These are phyloP conservation scores for Tulasnella sp. DNA, from an alignment of 768 basidiomycete species.

Conservation along the genomic window DNA sequence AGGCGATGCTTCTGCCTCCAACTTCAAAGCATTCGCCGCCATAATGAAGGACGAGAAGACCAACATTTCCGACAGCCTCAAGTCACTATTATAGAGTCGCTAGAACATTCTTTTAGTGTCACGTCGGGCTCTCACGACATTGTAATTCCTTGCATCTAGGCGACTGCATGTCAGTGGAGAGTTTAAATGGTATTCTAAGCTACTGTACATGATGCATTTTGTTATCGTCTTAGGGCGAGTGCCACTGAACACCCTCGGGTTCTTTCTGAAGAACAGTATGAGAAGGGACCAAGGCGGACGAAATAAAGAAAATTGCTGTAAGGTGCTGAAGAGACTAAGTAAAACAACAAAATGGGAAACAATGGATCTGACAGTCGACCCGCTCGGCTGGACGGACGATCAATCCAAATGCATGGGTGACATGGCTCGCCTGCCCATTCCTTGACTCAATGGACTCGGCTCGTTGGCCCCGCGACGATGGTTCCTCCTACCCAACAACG, in stretches of 20 bases:
- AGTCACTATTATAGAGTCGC: conserved; percentile 22
- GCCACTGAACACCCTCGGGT: neutral
- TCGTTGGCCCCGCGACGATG: neutral
- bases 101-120: neutral
- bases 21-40: conserved; percentile 60
- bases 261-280: neutral
- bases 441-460: conserved; percentile 5
- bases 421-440: neutral
- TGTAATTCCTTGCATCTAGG: too few species aligned
- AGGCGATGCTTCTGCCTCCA: conserved; percentile 50
- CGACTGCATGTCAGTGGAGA: too few species aligned
- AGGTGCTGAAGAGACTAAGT: neutral
- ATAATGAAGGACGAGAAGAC: conserved; percentile 72
- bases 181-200: neutral
- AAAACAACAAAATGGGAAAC: neutral
- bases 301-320: neutral
- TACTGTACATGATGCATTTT: neutral
- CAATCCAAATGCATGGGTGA: neutral
- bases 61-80: conserved; percentile 34
- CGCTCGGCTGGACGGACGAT: neutral
- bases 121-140: too few species aligned
- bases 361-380: neutral
- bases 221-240: neutral
- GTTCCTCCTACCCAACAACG: conserved; percentile 48
- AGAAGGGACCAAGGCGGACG: neutral